Evolutionary conservation across 306 rosid genomes (phyloP), one percentile per base, ranked within the genome.

Genomic region (Vachellia collinsii): DNA sequence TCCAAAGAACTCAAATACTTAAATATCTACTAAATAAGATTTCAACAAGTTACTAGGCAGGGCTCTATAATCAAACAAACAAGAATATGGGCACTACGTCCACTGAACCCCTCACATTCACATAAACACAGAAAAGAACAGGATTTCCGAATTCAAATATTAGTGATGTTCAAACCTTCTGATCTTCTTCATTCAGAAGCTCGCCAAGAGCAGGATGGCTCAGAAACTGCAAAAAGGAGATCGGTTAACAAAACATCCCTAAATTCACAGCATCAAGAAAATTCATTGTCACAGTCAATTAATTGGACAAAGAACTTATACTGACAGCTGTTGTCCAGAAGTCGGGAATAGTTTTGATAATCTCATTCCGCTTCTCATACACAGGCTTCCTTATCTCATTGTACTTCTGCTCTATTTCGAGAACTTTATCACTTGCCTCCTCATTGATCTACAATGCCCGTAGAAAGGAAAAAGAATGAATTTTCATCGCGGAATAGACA

Each of bases 281-380:
- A 43, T 42, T 16, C 19, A 50, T 62, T 23, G 22, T 11, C 48
- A 34, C 4, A 56, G 63, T n/a, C 34, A 58, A 47, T 50, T 39
- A 46, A 72, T 29, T 51, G n/a, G 47, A 36, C 3, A 64, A 19
- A 4, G 13, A 29, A 39, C 11, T 4, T 47, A 44, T 64, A 39
- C 97, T 85, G 61, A 94, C 99, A 79, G 99, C 99, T 54, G 91
- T 93, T 25, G 84, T 73, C 99, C 99, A 94, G 86, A 94, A 94
- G 77, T 93, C 95, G 12, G 99, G 99, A 85, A 94, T 90, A 72
- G 97, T 81, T 80, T 89, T 90, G 81, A 90, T 88, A 14, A 91
- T 87, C n/a, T 88, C 97, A 59, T 91, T 94, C 25, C 99, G 84
- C 85, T 86, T 90, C 53, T 89, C 91, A 11, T 94, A 94, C 34